A percentile compares a stretch with the other conserved stretches of the same genome.
phyloP scores from a whole-genome alignment of 306 rosid genomes.

The Medicago ruthenica region DNA sequence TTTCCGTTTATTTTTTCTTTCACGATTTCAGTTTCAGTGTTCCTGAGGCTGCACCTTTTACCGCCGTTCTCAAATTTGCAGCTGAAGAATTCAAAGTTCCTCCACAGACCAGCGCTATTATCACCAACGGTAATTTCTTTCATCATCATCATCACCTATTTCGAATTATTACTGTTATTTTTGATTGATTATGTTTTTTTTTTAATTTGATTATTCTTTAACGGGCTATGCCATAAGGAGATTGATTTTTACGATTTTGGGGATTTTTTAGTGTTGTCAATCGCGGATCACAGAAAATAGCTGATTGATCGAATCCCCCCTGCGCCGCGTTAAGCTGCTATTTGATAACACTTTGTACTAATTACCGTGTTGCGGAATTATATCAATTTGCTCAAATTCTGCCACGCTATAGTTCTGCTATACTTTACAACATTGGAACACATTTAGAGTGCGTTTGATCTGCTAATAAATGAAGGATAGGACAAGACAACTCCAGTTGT shows the following conservation, averaged over 20 bases:
- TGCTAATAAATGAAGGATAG: no score
- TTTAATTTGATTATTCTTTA: neutral
- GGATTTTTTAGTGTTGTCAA: neutral
- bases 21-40: conserved; percentile 77
- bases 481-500: no score
- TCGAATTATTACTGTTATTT: neutral
- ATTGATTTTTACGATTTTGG: neutral
- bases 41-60: conserved; percentile 97
- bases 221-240: neutral
- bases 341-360: no score
- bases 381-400: no score
- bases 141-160: neutral
- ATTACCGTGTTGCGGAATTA: no score
- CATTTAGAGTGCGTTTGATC: no score
- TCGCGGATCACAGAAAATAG: neutral
- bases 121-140: conserved; percentile 78
- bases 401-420: no score
- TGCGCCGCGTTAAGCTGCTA: no score
- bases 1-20: neutral
- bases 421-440: no score
- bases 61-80: conserved; percentile 95
- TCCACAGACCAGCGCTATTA: conserved; percentile 96
- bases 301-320: neutral
- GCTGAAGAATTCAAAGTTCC: conserved; percentile 99
- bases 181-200: neutral